Evolutionary conservation across 1,139 yeast genomes (phyloP).

Genomic region (Taphrina betulina): DNA sequence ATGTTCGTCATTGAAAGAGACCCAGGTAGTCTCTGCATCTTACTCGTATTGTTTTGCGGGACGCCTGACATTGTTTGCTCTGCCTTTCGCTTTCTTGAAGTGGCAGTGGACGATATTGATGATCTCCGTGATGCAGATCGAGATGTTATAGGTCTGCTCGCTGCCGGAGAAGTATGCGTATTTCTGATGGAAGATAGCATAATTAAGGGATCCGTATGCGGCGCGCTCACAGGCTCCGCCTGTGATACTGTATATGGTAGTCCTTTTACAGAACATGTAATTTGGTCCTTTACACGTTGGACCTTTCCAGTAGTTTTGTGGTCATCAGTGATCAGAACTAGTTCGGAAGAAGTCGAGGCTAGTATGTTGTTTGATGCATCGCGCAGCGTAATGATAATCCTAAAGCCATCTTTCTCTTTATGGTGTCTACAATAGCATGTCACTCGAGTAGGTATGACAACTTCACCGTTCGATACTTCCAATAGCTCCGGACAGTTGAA

Average conservation of each 20-base stretch:
- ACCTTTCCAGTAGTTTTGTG: constrained; percentile 55
- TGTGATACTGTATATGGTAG: constrained; percentile 5
- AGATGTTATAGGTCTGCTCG: not conserved
- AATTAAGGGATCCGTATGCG: not conserved
- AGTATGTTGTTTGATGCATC: constrained; percentile 61
- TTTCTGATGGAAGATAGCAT: not conserved
- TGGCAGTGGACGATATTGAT: constrained; percentile 20
- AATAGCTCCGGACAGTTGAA: constrained; percentile 87
- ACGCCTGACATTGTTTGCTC: constrained; percentile 3
- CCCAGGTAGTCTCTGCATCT: constrained; percentile 23
- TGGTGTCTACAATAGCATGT: constrained; percentile 97
- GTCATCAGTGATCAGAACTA: constrained; percentile 89
- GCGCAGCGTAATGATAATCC: constrained; percentile 59
- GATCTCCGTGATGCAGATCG: constrained; percentile 10
- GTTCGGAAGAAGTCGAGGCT: constrained; percentile 68
- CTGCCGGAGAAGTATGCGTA: not conserved
- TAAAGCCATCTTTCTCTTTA: constrained; percentile 76
- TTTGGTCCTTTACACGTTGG: constrained; percentile 10
- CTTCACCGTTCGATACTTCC: constrained; percentile 61
- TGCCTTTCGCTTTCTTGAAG: constrained; percentile 23
- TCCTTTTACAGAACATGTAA: constrained; percentile 17
- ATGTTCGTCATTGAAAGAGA: constrained; percentile 21
- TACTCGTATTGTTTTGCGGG: not conserved
- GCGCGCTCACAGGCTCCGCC: not conserved
- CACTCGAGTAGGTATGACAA: constrained; percentile 79